Evolutionary conservation across 441 rosid species (phyloP), one percentile per base, ranked within the genome.

Genomic region (Melastoma candidum): DNA sequence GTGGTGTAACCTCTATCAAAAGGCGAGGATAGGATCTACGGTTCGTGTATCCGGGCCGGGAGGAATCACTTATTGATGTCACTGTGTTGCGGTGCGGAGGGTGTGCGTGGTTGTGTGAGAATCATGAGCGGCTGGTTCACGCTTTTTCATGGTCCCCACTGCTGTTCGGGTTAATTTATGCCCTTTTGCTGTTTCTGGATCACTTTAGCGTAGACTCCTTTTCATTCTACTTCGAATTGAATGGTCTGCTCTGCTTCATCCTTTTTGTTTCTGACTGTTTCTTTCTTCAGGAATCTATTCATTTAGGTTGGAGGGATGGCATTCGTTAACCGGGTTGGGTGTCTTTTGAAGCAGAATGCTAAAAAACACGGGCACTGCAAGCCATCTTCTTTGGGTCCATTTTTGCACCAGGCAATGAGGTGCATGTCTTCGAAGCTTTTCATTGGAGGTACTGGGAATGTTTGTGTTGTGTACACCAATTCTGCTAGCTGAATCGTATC

Each of bases 351-450:
- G 48, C 46, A 25, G 24, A 41, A 54, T 44, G 54, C 53, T 12
- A 49, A 47, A 29, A 26, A 32, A 26, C 63, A 49, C 9, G 36
- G 41, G 12, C 22, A 22, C 44, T 39, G 48, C 22, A 51, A 44
- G 26, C 4, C 54, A 12, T 44, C 63, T 44, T 24, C 49, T 12
- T 26, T 11, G 26, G 11, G 48, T 41, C 63, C 63, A 24, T 49
- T 54, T 26, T 7, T 59, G 6, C 43, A 49, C 41, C 63, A 59
- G 55, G 63, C 54, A 2, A 39, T 59, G 12, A 59, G 63, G 39
- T 59, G 55, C 55, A 59, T 43, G 55, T 59, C 63, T 26, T 59
- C 56, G 0, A 58, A 59, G 63, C 48, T 59, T 36, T 59, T 59
- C 54, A 26, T 59, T 50, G 56, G 63, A 22, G 62, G 63, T 59